Percentiles rank a stretch among this genome's conserved stretches.
Conservation (phyloP, 148 eudicot species). For the Rhododendron mucronatum region DNA sequence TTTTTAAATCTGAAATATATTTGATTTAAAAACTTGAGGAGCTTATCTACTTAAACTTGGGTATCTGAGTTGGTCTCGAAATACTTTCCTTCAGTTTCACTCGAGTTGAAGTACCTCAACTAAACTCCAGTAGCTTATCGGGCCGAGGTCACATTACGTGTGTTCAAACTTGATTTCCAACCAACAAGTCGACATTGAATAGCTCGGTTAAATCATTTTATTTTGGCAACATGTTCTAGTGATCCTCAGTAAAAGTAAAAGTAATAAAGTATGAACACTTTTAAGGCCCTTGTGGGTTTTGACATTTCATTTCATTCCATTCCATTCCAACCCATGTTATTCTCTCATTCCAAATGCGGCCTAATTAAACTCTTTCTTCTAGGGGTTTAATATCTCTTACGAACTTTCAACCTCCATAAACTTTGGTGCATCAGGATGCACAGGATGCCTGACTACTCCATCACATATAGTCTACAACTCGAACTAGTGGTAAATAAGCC, state of each 20-base stretch:
- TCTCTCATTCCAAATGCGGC: background rate
- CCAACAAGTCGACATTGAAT: too few species aligned
- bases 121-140: background rate
- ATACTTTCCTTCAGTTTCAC: background rate
- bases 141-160: background rate
- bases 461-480: too few species aligned
- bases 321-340: background rate
- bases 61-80: too few species aligned
- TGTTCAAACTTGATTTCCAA: background rate
- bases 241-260: background rate
- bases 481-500: too few species aligned
- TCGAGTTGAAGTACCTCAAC: background rate
- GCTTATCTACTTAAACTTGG: too few species aligned
- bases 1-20: too few species aligned
- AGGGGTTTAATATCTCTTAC: conserved; percentile 11
- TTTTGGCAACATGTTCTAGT: background rate
- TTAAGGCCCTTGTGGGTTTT: background rate
- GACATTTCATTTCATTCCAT: background rate
- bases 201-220: background rate
- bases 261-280: background rate
- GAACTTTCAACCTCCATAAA: background rate
- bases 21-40: too few species aligned
- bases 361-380: conserved; percentile 1
- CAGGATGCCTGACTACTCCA: too few species aligned
- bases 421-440: background rate